Base-by-base conservation (phyloP, 2,329 filamentous ascomycete species). In the Myriosclerotinia scirpicola region DNA sequence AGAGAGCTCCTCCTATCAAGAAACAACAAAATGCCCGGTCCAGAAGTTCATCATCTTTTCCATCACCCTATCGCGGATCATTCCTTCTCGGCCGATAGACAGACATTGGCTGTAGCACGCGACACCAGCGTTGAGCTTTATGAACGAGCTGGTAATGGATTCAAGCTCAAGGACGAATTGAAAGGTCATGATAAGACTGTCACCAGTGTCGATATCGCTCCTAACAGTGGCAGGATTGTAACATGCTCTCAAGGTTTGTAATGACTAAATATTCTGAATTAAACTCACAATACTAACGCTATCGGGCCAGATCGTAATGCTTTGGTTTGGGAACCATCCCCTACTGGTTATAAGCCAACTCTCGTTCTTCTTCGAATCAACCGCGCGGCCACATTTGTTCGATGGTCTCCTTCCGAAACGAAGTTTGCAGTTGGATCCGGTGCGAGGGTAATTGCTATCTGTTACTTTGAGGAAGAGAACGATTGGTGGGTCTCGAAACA, bases 401-500 rank as follows among this genome's bases (percentile, higher is more conserved):
- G 95, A 75, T 99, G 95, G 95, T 96, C 93, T 30, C 95, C 95
- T 3, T 94, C 91, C 30, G 95, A 99, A 83, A 90, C 89, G 78
- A 99, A 99, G 80, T 99, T 99, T 78, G 95, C 95, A 64, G 95
- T 98, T 36, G 95, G 95, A 68, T 97, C 93, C 38, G 95, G 95
- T 69, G 95, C 97, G 73, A 89, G 95, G 70, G 90, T 97, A 71
- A 97, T 99, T 75, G 93, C 95, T 52, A 86, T 98, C 73, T 99
- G 95, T 84, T 98, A 98, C 82, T 99, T 99, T 74, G 95, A 99
- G 77, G 92, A 97, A 78, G 95, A 99, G 80, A 97, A 99, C 80
- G 93, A 99, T 82, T 99, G 95, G 95, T 99, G 95, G 95, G 94
- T 99, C 53, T 97, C 93, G 48, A 99, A 99, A 84, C 95, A 99